Evolutionary conservation across 192 early-diverging fungal species (phyloP).

Genomic region (Geosiphon pyriformis): DNA sequence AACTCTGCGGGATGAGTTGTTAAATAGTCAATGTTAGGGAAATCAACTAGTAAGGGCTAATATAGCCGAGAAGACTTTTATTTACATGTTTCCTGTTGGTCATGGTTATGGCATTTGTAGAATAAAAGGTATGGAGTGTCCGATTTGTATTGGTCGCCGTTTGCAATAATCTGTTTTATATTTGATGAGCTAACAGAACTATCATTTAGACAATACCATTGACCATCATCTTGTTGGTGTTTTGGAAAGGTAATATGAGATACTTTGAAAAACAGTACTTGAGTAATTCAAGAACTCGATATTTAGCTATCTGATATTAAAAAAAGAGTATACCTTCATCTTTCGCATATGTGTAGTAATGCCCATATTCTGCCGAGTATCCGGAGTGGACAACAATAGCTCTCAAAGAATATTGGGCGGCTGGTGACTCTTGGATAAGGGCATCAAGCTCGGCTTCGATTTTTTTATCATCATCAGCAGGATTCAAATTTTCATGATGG

Average conservation of each 20-base stretch:
- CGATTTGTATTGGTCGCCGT: conserved; percentile 21
- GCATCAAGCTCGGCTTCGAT: not conserved
- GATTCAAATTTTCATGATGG: not conserved
- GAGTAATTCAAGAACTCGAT: not conserved
- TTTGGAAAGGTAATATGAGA: not conserved
- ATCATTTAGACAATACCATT: conserved; percentile 37
- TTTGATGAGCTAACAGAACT: conserved; percentile 28
- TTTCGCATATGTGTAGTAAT: conserved; percentile 47
- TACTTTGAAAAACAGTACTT: not conserved
- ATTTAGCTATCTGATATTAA: not conserved
- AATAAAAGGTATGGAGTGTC: conserved; percentile 48
- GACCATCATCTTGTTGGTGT: not conserved
- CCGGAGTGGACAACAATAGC: conserved; percentile 47
- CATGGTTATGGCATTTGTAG: too few relatives aligned
- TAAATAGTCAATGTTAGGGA: too few relatives aligned
- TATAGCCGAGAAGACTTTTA: too few relatives aligned
- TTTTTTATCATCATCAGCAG: not conserved
- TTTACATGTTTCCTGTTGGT: too few relatives aligned
- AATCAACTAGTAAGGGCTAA: too few relatives aligned
- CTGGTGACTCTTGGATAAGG: not conserved
- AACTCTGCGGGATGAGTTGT: too few relatives aligned
- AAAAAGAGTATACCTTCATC: conserved; percentile 24
- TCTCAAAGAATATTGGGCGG: conserved; percentile 33
- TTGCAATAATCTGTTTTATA: conserved; percentile 23
- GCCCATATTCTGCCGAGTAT: conserved; percentile 42